phyloP scores from a whole-genome alignment of 768 basidiomycete genomes.

The Lactarius sp. region DNA sequence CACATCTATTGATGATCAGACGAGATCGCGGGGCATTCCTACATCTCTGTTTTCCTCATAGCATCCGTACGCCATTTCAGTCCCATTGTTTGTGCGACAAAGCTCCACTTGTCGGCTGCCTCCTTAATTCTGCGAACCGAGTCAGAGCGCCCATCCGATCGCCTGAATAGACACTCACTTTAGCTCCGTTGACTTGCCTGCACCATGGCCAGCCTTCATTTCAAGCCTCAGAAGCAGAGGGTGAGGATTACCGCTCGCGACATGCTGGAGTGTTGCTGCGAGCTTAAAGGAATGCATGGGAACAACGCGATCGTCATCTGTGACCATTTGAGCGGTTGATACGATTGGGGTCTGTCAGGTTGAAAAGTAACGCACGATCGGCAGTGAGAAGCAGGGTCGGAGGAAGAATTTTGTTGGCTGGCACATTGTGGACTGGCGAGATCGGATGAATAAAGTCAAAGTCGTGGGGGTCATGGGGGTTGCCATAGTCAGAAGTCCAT shows the following conservation, averaged over 20 bases:
- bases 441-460: slow-evolving; percentile 82
- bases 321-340: neutral
- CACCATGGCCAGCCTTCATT: slow-evolving; percentile 76
- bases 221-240: slow-evolving; percentile 75
- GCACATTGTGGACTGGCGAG: slow-evolving; percentile 79
- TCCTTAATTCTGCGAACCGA: slow-evolving; percentile 58
- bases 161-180: slow-evolving; percentile 36
- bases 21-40: neutral
- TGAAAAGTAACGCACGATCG: slow-evolving; percentile 51
- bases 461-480: slow-evolving; percentile 67
- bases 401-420: slow-evolving; percentile 54
- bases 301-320: slow-evolving; percentile 85
- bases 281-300: slow-evolving; percentile 83
- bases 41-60: neutral
- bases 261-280: slow-evolving; percentile 71
- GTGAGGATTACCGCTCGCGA: slow-evolving; percentile 56
- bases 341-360: neutral
- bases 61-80: slow-evolving; percentile 30
- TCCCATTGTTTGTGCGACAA: slow-evolving; percentile 64
- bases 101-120: slow-evolving; percentile 72
- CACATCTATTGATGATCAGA: neutral
- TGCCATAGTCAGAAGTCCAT: slow-evolving; percentile 78
- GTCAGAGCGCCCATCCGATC: neutral
- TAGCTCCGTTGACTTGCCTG: slow-evolving; percentile 71
- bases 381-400: slow-evolving; percentile 76